These are phyloP conservation scores for Trichophyton rubrum DNA, from an alignment of 2,329 filamentous ascomycete genomes.

Conservation along the genomic window DNA sequence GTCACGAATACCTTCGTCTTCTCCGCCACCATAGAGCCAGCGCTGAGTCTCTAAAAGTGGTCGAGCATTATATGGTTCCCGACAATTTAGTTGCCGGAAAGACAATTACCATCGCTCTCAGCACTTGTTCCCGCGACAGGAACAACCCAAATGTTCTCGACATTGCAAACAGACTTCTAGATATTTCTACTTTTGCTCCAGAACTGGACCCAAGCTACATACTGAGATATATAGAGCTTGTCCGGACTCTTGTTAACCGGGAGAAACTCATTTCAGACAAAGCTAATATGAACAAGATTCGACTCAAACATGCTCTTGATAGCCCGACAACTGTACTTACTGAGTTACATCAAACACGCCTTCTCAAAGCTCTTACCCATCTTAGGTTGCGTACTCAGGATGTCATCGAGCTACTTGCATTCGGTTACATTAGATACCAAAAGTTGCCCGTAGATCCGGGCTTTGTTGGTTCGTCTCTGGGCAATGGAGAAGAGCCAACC, in stretches of 20 bases:
- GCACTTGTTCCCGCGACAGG: conserved; percentile 61
- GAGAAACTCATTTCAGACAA: not conserved
- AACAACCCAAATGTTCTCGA: conserved; percentile 58
- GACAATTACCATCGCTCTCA: conserved; percentile 61
- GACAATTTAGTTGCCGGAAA: conserved; percentile 33
- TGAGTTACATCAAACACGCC: conserved; percentile 1
- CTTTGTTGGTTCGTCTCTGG: not conserved
- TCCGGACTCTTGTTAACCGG: not conserved
- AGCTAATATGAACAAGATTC: not conserved
- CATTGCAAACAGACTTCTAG: conserved; percentile 53
- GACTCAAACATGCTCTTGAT: not conserved
- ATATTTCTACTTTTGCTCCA: conserved; percentile 41
- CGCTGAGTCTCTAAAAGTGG: conserved; percentile 44
- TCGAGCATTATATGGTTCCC: conserved; percentile 43
- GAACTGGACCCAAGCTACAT: conserved; percentile 2
- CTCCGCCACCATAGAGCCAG: conserved; percentile 56
- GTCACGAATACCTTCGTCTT: conserved; percentile 54
- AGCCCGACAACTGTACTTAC: not conserved
- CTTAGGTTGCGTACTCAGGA: conserved; percentile 3
- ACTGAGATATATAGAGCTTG: conserved; percentile 7
- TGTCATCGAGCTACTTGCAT: not conserved
- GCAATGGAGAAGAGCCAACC: not conserved
- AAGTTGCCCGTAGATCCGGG: not conserved
- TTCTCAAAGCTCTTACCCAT: conserved; percentile 3
- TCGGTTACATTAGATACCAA: not conserved